These are phyloP conservation scores for Porphyra umbilicalis DNA, from an alignment of 31 red algal species.

Conservation along the genomic window DNA sequence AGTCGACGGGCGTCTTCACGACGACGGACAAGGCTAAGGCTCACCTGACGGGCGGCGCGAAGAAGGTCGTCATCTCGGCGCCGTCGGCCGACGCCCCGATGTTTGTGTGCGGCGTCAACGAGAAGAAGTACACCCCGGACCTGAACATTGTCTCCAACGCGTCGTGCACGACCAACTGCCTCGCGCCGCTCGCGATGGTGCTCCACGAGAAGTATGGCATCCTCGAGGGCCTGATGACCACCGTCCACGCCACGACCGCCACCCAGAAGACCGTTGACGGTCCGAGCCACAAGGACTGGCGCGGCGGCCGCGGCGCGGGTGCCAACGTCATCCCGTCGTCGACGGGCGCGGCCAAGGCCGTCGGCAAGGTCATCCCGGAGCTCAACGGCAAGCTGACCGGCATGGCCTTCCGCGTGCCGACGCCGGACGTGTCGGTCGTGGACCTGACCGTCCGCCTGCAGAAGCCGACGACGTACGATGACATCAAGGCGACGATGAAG, in stretches of 20 bases:
- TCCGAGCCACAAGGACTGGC: conserved; percentile 97
- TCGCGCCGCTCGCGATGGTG: conserved; percentile 96
- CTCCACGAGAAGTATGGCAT: conserved; percentile 99
- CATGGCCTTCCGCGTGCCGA: conserved; percentile 99
- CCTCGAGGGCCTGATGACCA: conserved; percentile 96
- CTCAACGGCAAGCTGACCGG: conserved; percentile 99
- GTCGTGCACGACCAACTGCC: conserved; percentile 99
- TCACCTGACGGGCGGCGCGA: conserved; percentile 95
- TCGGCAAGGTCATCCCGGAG: conserved; percentile 99
- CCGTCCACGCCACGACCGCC: conserved; percentile 98
- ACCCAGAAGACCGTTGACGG: conserved; percentile 99
- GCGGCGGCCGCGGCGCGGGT: conserved; percentile 96
- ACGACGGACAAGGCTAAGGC: conserved; percentile 85
- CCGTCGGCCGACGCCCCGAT: conserved; percentile 99
- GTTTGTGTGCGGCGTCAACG: conserved; percentile 99
- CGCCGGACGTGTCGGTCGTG: conserved; percentile 96
- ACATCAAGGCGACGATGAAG: conserved; percentile 98
- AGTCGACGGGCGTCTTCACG: conserved; percentile 99
- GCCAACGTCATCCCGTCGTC: conserved; percentile 96
- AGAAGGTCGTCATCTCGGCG: conserved; percentile 99
- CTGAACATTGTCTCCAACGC: conserved; percentile 97
- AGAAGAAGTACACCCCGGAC: conserved; percentile 93
- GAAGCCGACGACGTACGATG: conserved; percentile 86
- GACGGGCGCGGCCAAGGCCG: conserved; percentile 99
- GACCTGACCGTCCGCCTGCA: conserved; percentile 89